Evolutionary conservation across 2,329 filamentous ascomycete species (phyloP), one percentile per base, ranked within the genome.

Genomic region (Pseudogymnoascus sp.): DNA sequence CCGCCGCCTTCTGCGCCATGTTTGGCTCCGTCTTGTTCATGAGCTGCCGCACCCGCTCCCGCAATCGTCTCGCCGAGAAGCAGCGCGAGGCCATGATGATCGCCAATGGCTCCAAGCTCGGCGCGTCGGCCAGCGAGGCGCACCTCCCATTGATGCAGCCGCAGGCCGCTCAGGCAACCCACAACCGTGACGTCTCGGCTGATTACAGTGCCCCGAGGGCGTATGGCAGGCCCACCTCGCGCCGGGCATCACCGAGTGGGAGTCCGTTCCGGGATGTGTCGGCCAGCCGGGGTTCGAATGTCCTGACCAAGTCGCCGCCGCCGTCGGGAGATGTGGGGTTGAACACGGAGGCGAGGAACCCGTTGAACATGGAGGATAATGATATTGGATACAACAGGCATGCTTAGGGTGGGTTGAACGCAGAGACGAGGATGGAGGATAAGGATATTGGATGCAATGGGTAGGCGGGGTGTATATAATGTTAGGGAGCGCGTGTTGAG

Each of bases 1-100:
- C 29, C 9, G 47, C n/a, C 15, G 47, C 47, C 10, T 54, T 54
- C 47, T 54, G n/a, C 47, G 47, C 47, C 47, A 54, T 54, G 47
- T 54, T 54, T 29, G 47, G 47, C 47, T 54, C 47, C 29, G 47
- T 54, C n/a, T 29, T 54, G 29, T 54, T 54, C n/a, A 54, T 54
- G 47, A 33, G 47, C 47, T 54, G 29, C 47, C 47, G 47, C 29
- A 54, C 47, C 26, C 47, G 47, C 47, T 54, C 47, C 29, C 47
- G 47, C 29, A 17, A 54, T 13, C 47, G 47, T 10, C 47, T 54
- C n/a, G 47, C 29, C 9, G 47, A 54, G 29, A 54, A 54, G 47
- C 47, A 54, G 2, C 47, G 47, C 15, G 47, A 54, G 47, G 47
- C 47, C 17, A 54, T 54, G 47, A 26, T 54, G n/a, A 54, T 54